Percentiles rank a stretch among this genome's conserved stretches.
These are phyloP conservation scores for Astragalus glycyphyllos DNA, from an alignment of 306 rosid genomes.

Conservation along the genomic window DNA sequence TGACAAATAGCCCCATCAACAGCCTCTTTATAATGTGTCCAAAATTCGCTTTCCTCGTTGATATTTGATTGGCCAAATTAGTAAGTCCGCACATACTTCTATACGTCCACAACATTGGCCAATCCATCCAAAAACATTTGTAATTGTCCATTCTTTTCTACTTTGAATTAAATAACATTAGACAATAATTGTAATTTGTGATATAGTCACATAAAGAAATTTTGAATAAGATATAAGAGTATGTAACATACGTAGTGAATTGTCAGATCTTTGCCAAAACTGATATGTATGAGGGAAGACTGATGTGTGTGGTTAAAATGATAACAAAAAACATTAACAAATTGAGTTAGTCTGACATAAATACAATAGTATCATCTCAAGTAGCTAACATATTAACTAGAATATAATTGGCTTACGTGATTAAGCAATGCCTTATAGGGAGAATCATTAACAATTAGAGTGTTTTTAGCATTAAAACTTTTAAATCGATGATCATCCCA, in stretches of 20 bases:
- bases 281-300: neutral
- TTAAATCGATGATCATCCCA: neutral
- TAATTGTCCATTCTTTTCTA: too few species aligned
- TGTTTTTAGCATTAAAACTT: neutral
- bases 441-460: neutral
- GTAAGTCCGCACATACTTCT: neutral
- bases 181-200: too few species aligned
- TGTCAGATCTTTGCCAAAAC: neutral
- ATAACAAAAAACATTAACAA: constrained; percentile 1
- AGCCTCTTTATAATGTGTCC: neutral
- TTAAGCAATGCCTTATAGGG: neutral
- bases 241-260: neutral
- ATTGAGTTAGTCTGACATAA: neutral
- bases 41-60: neutral
- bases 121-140: too few species aligned
- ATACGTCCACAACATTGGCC: too few species aligned
- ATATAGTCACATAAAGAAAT: neutral
- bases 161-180: too few species aligned
- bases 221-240: neutral
- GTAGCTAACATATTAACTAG: neutral
- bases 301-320: neutral
- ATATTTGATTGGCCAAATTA: neutral
- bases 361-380: neutral
- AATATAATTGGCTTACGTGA: neutral
- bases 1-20: too few species aligned